A percentile compares a stretch with the other conserved stretches of the same genome.
These are phyloP conservation scores for Catharanthus roseus DNA, from an alignment of 257 asterid species.

Conservation along the genomic window DNA sequence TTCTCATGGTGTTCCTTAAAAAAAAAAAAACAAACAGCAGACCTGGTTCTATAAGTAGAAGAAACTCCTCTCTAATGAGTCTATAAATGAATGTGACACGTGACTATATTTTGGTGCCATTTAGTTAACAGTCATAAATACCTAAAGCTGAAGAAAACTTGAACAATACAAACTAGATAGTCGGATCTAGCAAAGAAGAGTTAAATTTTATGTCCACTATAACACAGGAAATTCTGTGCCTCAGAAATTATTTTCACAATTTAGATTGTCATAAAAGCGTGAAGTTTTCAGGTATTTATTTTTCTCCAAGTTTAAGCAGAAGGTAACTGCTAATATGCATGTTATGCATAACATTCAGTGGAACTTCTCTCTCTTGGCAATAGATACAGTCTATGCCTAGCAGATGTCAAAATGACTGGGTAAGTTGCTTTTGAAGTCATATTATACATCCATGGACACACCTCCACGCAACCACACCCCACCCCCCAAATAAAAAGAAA, in stretches of 20 bases:
- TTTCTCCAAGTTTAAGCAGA: not conserved
- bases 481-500: not conserved
- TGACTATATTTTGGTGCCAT: not conserved
- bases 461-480: not conserved
- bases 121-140: not conserved
- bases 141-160: not conserved
- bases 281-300: not conserved
- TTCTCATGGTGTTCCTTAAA: not conserved
- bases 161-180: not conserved
- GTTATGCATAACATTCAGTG: not conserved
- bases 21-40: too few relatives aligned
- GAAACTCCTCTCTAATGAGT: not conserved
- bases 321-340: not conserved
- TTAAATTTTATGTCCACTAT: not conserved
- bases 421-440: not conserved
- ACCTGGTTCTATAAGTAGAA: not conserved
- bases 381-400: not conserved
- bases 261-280: not conserved
- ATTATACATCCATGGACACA: not conserved
- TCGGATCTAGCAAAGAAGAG: not conserved
- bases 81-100: too few relatives aligned
- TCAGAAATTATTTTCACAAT: not conserved
- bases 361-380: not conserved
- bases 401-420: not conserved
- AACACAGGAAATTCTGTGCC: not conserved